Base-by-base conservation (phyloP, 805 yeast species). In the Huiozyma sinensis region DNA sequence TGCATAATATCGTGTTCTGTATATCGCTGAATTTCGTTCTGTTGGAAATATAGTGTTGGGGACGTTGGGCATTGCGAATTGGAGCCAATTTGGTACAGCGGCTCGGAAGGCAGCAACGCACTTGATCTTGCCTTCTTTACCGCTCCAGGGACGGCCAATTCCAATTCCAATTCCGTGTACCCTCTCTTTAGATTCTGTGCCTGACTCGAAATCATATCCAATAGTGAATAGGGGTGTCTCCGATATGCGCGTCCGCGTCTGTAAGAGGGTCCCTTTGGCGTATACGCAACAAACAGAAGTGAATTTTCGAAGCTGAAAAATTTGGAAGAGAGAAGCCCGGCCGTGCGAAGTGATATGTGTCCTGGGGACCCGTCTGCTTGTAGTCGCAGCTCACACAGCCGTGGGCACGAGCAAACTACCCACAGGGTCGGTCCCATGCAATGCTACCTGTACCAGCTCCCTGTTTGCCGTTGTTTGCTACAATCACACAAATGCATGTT, bases 61-160 rank as follows among this genome's bases (percentile, higher is more conserved):
- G 33, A 31, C 9, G 33, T 8, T 2, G 33, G 33, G 11, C n/a
- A 9, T 11, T 31, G 33, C 11, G 9, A 31, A 31, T 12, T 17
- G 33, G 32, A 11, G 37, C 8, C 27, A 34, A 34, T 34, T n/a
- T 10, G 10, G n/a, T 32, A 32, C n/a, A 10, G 34, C n/a, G 13
- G n/a, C 30, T 37, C 17, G 28, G 10, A 12, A 9, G 27, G 11
- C 28, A 10, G 30, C 29, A 28, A 17, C 24, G 24, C 24, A 27
- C 34, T 31, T 7, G 10, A 29, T 27, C 39, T 43, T 39, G 33
- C 34, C 33, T 40, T 47, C 24, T 47, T 47, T 7, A 29, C 5
- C n/a, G 44, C 9, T 27, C 44, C 45, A 9, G 45, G 44, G 13
- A 37, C 42, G n/a, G 47, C 45, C 2, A 43, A n/a, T 17, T 47